Conservation (phyloP, 1,284 basidiomycete species). For the Golubevia sp. region DNA sequence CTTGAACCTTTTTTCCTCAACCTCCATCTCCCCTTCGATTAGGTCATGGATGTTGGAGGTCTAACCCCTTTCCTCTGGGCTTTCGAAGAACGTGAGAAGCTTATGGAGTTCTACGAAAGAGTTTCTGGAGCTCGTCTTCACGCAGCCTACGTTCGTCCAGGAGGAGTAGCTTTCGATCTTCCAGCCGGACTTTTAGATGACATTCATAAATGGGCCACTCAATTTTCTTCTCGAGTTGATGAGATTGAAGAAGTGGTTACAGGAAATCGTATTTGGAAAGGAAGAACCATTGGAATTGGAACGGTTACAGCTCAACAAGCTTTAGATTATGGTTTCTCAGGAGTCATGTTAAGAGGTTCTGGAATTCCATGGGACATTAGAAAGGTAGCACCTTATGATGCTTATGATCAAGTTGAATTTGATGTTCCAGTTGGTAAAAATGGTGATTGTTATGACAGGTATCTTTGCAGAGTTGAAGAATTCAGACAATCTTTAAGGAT, state of each 20-base stretch:
- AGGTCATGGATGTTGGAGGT: conserved; percentile 74
- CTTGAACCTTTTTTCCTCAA: not conserved
- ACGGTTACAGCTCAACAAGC: conserved; percentile 90
- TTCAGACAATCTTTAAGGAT: conserved; percentile 93
- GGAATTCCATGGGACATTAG: conserved; percentile 92
- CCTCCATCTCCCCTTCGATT: not conserved
- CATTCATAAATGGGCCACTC: conserved; percentile 96
- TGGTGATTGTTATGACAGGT: conserved; percentile 93
- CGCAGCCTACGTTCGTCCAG: conserved; percentile 95
- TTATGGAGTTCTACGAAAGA: conserved; percentile 99
- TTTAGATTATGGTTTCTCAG: conserved; percentile 89
- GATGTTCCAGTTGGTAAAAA: conserved; percentile 94
- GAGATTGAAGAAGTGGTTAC: conserved; percentile 98
- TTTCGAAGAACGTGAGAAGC: conserved; percentile 99
- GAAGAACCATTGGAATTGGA: conserved; percentile 88
- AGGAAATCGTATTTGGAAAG: conserved; percentile 97
- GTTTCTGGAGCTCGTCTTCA: conserved; percentile 97
- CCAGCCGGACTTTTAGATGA: conserved; percentile 95
- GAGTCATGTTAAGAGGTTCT: conserved; percentile 94
- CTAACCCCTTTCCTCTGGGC: conserved; percentile 99
- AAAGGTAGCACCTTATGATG: conserved; percentile 92
- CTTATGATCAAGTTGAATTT: conserved; percentile 97
- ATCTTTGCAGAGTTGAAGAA: conserved; percentile 96
- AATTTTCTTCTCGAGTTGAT: conserved; percentile 86
- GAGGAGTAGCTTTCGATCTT: conserved; percentile 96